Evolutionary conservation across 2,329 filamentous ascomycete species (phyloP).

Genomic region (Microcera coccophila): DNA sequence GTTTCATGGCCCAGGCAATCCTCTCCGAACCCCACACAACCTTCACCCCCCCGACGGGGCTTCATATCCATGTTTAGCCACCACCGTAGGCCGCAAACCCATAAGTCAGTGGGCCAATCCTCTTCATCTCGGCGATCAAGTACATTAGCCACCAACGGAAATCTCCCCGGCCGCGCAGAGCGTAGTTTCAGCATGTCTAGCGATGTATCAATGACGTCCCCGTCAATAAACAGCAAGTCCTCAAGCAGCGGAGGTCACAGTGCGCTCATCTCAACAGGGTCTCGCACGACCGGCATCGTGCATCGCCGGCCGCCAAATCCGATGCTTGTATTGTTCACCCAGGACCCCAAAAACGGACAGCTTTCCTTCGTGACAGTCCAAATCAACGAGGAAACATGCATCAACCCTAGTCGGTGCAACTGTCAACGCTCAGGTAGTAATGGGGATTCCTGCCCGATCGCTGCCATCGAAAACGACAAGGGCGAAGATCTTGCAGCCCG

Average conservation of each 20-base stretch:
- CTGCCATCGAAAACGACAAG: constrained; percentile 27
- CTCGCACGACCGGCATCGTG: constrained; percentile 27
- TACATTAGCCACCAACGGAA: constrained; percentile 8
- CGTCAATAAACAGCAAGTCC: constrained; percentile 24
- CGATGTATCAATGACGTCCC: constrained; percentile 1
- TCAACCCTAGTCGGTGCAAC: constrained; percentile 34
- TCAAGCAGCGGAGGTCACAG: constrained; percentile 24
- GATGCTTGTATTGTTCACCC: constrained; percentile 34
- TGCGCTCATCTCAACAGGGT: constrained; percentile 23
- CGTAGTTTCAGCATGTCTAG: constrained; percentile 23
- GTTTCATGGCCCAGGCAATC: constrained; percentile 16
- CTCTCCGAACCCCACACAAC: constrained; percentile 14
- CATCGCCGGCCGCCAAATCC: constrained; percentile 31
- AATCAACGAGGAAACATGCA: constrained; percentile 30
- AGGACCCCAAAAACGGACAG: constrained; percentile 16
- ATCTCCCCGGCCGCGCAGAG: constrained; percentile 14
- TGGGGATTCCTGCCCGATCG: constrained; percentile 22
- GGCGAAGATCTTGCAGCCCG: constrained; percentile 26
- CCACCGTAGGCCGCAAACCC: constrained; percentile 8
- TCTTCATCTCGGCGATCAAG: constrained; percentile 16
- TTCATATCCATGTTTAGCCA: constrained; percentile 9
- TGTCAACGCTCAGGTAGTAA: constrained; percentile 28
- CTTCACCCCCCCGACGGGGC: constrained; percentile 13
- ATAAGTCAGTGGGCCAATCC: constrained; percentile 17
- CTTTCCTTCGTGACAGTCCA: constrained; percentile 30